Evolutionary conservation across 768 basidiomycete genomes (phyloP).

Genomic region (Kwoniella dejecticola): DNA sequence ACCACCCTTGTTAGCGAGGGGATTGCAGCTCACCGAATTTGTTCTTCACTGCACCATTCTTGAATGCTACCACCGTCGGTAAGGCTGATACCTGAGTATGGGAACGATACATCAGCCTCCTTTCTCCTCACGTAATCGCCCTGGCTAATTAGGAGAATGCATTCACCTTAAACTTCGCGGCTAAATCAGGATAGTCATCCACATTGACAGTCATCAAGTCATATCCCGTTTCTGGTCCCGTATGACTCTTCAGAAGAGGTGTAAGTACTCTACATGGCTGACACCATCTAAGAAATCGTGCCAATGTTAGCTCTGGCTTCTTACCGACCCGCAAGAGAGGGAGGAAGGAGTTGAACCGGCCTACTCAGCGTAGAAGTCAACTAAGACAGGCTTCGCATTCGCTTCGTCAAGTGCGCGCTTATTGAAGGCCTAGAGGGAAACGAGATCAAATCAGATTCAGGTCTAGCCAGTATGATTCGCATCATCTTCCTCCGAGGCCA

Average conservation of each 20-base stretch:
- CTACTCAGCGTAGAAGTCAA: slow-evolving; percentile 51
- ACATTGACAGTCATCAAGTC: slow-evolving; percentile 45
- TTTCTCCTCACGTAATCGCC: background rate
- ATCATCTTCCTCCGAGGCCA: no score
- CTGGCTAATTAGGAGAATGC: background rate
- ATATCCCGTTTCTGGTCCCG: slow-evolving; percentile 33
- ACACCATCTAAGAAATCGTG: slow-evolving; percentile 35
- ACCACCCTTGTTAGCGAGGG: background rate
- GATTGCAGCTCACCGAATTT: slow-evolving; percentile 46
- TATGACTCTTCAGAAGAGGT: slow-evolving; percentile 42
- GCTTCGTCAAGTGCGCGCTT: slow-evolving; percentile 33
- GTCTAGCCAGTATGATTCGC: no score
- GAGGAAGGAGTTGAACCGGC: background rate
- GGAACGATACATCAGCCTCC: background rate
- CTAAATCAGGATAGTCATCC: slow-evolving; percentile 43
- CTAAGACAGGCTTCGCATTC: slow-evolving; percentile 41
- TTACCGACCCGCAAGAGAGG: background rate
- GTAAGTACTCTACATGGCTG: slow-evolving; percentile 49
- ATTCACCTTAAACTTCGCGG: slow-evolving; percentile 46
- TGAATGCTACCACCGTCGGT: slow-evolving; percentile 52
- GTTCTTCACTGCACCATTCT: slow-evolving; percentile 46
- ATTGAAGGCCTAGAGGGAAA: slow-evolving; percentile 45
- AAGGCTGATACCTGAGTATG: slow-evolving; percentile 36
- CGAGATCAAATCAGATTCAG: background rate
- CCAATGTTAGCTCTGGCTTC: background rate